Evolutionary conservation across 2,329 filamentous ascomycete species (phyloP), one percentile per base, ranked within the genome.

Genomic region (Scedosporium minutisporum): DNA sequence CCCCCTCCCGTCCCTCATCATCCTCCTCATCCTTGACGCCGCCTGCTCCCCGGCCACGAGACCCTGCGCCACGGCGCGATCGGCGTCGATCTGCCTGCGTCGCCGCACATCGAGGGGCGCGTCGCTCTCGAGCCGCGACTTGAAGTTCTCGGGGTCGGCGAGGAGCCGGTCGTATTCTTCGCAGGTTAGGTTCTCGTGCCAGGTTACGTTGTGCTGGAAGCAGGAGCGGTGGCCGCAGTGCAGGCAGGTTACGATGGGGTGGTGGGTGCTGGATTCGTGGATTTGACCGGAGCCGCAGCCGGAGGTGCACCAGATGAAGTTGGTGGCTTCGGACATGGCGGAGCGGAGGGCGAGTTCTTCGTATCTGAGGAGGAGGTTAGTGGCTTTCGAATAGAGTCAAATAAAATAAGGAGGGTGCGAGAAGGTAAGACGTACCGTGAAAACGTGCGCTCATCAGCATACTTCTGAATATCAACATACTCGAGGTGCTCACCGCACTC

Each of bases 291-390:
- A 77, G 7, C 72, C 75, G 66, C 84, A 87, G 2, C 72, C 73
- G 0, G 79, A 71, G 1, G 82, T 75, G 66, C 83, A 87, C 78
- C 80, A 84, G 14, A 77, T 69, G 65, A 84, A 86, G 38, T 77
- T 77, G 0, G 75, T 71, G 1, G 77, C 70, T 21, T 71, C 68
- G 18, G 76, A 74, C 61, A 84, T 71, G 10, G 75, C 76, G 10
- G 75, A 74, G 18, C 77, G 74, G 3, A 78, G 71, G 5, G 76
- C 70, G 41, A 82, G 70, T 1, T 68, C 71, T 60, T 82, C 77
- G 64, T 82, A 78, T 44, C 75, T 77, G 58, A 2, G 6, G 6
- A 3, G 6, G 44, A 4, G 12, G 10, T 63, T 33, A 14, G 23
- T 4, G 1, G 41, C 4, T 23, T 23, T 29, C 3, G 42, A n/a